These are phyloP conservation scores for Rhodotorula sp. DNA, from an alignment of 1,284 basidiomycete species.

Conservation along the genomic window DNA sequence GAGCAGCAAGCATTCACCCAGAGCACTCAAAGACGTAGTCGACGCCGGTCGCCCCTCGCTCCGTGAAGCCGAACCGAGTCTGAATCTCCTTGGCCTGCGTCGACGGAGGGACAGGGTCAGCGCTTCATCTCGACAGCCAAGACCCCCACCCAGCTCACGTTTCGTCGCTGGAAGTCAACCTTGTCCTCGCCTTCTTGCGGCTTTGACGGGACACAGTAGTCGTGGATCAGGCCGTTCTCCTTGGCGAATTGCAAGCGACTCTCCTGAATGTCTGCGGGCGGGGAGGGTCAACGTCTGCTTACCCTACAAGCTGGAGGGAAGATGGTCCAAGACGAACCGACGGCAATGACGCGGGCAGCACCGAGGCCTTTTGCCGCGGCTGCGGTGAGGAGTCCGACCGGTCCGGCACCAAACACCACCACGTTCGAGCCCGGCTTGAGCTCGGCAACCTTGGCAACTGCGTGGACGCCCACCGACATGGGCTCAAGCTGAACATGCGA, in stretches of 20 bases:
- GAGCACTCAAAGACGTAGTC: slow-evolving; percentile 63
- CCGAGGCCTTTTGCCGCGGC: slow-evolving; percentile 71
- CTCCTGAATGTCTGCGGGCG: slow-evolving; percentile 65
- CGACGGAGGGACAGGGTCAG: not conserved
- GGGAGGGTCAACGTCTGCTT: slow-evolving; percentile 15
- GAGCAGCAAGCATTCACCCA: slow-evolving; percentile 46
- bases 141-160: not conserved
- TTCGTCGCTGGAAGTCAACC: slow-evolving; percentile 62
- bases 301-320: no score
- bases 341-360: slow-evolving; percentile 72
- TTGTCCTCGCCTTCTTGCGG: slow-evolving; percentile 65
- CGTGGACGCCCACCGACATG: slow-evolving; percentile 85
- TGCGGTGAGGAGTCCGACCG: slow-evolving; percentile 88
- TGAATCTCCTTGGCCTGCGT: slow-evolving; percentile 52
- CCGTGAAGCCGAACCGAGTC: slow-evolving; percentile 52
- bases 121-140: no score
- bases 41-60: slow-evolving; percentile 55
- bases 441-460: slow-evolving; percentile 72
- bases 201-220: slow-evolving; percentile 66
- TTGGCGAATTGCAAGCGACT: slow-evolving; percentile 83
- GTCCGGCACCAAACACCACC: slow-evolving; percentile 78
- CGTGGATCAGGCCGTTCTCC: slow-evolving; percentile 75
- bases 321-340: slow-evolving; percentile 53
- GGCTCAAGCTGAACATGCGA: slow-evolving; percentile 76
- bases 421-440: slow-evolving; percentile 56